A percentile compares a stretch with the other conserved stretches of the same genome.
phyloP scores from a whole-genome alignment of 768 basidiomycete genomes.

The Collybia nuda region DNA sequence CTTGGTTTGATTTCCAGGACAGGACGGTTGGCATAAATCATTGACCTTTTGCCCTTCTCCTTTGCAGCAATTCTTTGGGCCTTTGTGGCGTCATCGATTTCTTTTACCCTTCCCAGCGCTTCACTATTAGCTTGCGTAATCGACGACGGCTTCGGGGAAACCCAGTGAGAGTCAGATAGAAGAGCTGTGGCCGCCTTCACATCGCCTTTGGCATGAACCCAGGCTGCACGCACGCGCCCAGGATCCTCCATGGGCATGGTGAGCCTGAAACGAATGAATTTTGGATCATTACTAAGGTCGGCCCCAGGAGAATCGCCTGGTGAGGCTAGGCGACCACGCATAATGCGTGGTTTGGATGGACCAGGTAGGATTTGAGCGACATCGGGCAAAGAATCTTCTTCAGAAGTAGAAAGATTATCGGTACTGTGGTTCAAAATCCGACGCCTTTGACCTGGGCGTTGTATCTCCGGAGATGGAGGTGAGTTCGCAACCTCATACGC shows the following conservation, averaged over 20 bases:
- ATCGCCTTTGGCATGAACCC: slow-evolving; percentile 62
- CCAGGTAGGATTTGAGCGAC: slow-evolving; percentile 37
- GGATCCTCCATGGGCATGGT: slow-evolving; percentile 54
- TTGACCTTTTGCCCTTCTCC: slow-evolving; percentile 81
- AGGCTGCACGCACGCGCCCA: slow-evolving; percentile 59
- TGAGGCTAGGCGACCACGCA: slow-evolving; percentile 44
- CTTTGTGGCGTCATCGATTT: slow-evolving; percentile 71
- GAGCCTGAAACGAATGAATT: slow-evolving; percentile 61
- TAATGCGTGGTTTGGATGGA: slow-evolving; percentile 52
- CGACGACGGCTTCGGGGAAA: slow-evolving; percentile 28
- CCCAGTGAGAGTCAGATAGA: slow-evolving; percentile 59
- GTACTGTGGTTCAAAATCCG: slow-evolving; percentile 31
- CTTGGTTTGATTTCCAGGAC: slow-evolving; percentile 43
- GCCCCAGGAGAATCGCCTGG: slow-evolving; percentile 23
- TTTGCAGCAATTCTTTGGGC: slow-evolving; percentile 63
- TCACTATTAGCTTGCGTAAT: slow-evolving; percentile 26
- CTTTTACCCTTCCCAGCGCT: slow-evolving; percentile 61
- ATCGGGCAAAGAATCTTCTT: slow-evolving; percentile 69
- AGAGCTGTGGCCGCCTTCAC: slow-evolving; percentile 58
- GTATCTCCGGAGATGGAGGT: slow-evolving; percentile 61
- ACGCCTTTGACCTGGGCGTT: slow-evolving; percentile 51
- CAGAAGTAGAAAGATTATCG: slow-evolving; percentile 55
- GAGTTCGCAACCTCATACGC: slow-evolving; percentile 38
- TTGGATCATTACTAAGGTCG: slow-evolving; percentile 33
- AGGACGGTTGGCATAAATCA: slow-evolving; percentile 73